Base-by-base conservation (phyloP, 345 rosid species). In the Gossypium stocksii region DNA sequence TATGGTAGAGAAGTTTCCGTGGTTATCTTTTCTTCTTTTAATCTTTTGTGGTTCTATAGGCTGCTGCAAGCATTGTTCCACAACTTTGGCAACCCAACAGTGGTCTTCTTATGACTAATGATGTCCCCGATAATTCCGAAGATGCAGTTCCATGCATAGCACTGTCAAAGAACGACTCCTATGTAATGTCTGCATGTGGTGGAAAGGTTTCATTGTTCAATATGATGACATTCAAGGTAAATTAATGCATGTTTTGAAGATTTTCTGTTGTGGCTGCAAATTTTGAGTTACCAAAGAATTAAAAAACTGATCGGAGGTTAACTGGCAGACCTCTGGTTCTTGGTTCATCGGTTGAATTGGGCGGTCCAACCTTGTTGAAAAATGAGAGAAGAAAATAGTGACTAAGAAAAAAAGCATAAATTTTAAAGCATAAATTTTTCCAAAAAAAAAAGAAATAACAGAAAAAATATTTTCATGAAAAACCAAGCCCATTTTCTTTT, bases 171-270 rank as follows among this genome's bases (percentile, higher is more conserved):
- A 87, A 87, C n/a, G 90, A 87, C 66, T 87, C 88, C 4, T 87
- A 85, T 45, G 87, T 87, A 12, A 87, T 87, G 90, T 87, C 90
- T 43, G 90, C 90, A 64, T 81, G 83, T 64, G 90, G 90, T 53
- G 87, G 90, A 73, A 87, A 82, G 38, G 83, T 87, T 71, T 85
- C 88, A 0, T 77, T 87, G 74, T 87, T 87, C 79, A 87, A 85
- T 71, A 85, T 87, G 90, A 85, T 83, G 88, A 87, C 87, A 74
- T 87, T 87, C 74, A 85, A 85, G 83, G 90, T 80, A 66, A 71
- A 48, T 77, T 69, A 19, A 22, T 53, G 44, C 59, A 56, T 48
- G 8, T 61, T 38, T 71, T 56, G 22, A 4, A 52, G 20, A 51
- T 45, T 66, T 49, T 69, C 48, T 23, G 19, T 57, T 10, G 1